Base-by-base conservation (phyloP, 768 basidiomycete species). In the Leccinum barrowsii region DNA sequence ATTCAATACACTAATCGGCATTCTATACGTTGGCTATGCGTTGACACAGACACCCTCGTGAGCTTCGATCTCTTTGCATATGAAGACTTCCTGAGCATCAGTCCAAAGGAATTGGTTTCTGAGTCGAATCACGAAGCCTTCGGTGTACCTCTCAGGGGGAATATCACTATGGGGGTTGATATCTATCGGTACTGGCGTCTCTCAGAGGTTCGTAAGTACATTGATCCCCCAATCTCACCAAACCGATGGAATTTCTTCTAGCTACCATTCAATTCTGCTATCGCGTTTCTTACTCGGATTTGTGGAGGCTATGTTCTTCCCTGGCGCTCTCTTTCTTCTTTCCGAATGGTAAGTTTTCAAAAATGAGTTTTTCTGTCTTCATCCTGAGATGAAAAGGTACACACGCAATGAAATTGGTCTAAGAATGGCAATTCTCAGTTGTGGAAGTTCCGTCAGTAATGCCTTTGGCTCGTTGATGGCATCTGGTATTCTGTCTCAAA, bases 201-300 rank as follows among this genome's bases (percentile, higher is more conserved):
- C 80, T 7, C 72, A 73, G 51, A 66, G 56, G 65, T 65, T 6
- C 32, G 57, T 8, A 24, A 52, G 52, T 40, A 5, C 52, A 46
- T 51, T 40, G 15, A 34, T 48, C 19, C 28, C 28, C 10, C 13
- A 40, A 42, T 34, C 19, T 2, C 21, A 49, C 21, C 22, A 50
- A 32, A 13, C 24, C 50, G 52, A 61, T 12, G 19, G 30, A 40
- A 6, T 8, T 24, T 47, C n/a, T 44, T 34, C 63, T n/a, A 84
- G 83, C 68, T 93, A 85, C 62, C 70, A 76, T 37, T 79, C 82
- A 15, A 85, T 80, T 4, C 77, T 89, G 4, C 70, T 82, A n/a
- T 85, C 84, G 0, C 81, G 90, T n/a, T 91, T 92, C 73, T 81
- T 87, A 68, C 80, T 92, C 19, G 91, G 91, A 21, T 85, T 86